These are phyloP conservation scores for Schwanniomyces pseudopolymorphus DNA, from an alignment of 805 yeast genomes.

Conservation along the genomic window DNA sequence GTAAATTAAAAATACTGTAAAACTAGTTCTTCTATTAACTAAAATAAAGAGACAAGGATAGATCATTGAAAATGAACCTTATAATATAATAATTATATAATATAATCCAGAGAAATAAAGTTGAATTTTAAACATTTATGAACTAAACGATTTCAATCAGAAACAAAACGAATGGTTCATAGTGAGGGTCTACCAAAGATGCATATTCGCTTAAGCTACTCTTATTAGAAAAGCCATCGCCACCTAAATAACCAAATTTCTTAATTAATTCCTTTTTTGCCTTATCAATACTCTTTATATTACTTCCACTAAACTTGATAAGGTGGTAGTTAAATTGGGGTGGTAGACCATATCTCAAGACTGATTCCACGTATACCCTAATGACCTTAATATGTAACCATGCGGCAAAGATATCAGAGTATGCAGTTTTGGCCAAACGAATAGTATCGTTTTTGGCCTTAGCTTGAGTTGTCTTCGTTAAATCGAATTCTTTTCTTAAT, in stretches of 20 bases:
- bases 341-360: constrained; percentile 94
- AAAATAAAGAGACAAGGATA: not conserved
- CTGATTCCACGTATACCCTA: constrained; percentile 88
- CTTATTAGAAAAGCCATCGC: constrained; percentile 75
- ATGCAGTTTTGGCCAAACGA: constrained; percentile 86
- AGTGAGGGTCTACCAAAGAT: constrained; percentile 88
- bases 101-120: constrained; percentile 1
- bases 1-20: not conserved
- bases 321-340: constrained; percentile 72
- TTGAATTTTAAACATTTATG: not conserved
- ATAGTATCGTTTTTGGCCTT: constrained; percentile 73
- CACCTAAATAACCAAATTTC: constrained; percentile 87
- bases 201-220: constrained; percentile 85
- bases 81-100: not conserved
- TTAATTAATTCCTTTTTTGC: constrained; percentile 69
- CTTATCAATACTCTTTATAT: constrained; percentile 41
- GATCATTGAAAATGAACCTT: not conserved
- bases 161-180: constrained; percentile 93
- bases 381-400: constrained; percentile 91
- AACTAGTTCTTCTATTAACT: not conserved
- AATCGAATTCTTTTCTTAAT: constrained; percentile 75
- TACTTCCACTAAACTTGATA: constrained; percentile 42
- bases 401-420: constrained; percentile 75
- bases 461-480: constrained; percentile 72
- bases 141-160: constrained; percentile 37